Evolutionary conservation across 805 yeast species (phyloP).

Genomic region (Lipomyces mesembrius): DNA sequence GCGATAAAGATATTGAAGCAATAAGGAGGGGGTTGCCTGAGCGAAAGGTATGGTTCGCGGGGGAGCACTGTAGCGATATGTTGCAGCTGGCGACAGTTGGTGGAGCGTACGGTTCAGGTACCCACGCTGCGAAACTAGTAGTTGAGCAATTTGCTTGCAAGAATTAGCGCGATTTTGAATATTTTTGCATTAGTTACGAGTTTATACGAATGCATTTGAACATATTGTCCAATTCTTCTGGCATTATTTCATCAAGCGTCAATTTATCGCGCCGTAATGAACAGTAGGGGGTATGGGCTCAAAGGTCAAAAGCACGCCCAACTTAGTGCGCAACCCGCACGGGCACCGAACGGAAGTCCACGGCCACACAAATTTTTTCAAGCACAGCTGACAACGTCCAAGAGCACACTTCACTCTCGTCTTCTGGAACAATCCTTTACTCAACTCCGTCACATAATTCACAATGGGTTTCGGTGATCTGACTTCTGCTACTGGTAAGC

Average conservation of each 20-base stretch:
- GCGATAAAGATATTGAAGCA: constrained; percentile 37
- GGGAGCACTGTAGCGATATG: constrained; percentile 41
- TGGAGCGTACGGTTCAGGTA: constrained; percentile 37
- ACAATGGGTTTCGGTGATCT: constrained; percentile 53
- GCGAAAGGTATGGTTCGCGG: constrained; percentile 41
- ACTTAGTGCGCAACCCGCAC: constrained; percentile 3
- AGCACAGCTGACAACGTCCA: neutral
- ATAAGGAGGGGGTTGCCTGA: constrained; percentile 38
- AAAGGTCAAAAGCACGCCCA: neutral
- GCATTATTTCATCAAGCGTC: too few species aligned
- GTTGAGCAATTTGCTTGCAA: constrained; percentile 1
- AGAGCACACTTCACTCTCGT: neutral
- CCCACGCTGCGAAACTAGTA: constrained; percentile 25
- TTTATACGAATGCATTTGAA: neutral
- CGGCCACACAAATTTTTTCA: neutral
- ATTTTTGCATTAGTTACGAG: neutral
- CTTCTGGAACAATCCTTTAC: neutral
- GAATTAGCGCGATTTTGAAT: neutral
- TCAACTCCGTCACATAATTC: neutral
- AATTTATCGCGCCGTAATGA: too few species aligned
- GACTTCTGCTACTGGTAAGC: constrained; percentile 50
- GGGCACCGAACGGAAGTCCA: neutral
- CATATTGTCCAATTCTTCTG: too few species aligned
- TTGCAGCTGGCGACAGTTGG: constrained; percentile 35
- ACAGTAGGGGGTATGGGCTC: neutral